Conservation (phyloP, 148 eudicot species). For the Limonium bicolor region DNA sequence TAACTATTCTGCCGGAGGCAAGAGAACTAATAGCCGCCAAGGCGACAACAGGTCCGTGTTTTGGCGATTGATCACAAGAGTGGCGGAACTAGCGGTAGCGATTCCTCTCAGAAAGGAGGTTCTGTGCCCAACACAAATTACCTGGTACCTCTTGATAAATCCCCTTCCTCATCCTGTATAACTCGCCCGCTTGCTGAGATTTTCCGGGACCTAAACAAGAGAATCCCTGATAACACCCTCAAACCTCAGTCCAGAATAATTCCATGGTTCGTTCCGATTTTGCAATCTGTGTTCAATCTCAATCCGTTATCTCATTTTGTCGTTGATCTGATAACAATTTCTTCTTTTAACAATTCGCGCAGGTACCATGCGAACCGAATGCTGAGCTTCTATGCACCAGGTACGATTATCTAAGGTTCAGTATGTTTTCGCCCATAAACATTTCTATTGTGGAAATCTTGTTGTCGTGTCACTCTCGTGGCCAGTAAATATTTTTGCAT, state of each 20-base stretch:
- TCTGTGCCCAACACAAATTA: slow-evolving; percentile 55
- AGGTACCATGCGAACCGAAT: slow-evolving; percentile 96
- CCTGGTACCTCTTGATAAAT: slow-evolving; percentile 70
- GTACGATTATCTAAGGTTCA: slow-evolving; percentile 25
- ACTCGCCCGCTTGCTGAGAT: slow-evolving; percentile 86
- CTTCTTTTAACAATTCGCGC: background rate
- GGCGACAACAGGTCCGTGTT: too few relatives aligned
- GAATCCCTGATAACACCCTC: slow-evolving; percentile 68
- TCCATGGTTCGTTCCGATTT: slow-evolving; percentile 34
- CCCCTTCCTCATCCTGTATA: slow-evolving; percentile 53
- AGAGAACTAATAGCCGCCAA: too few relatives aligned
- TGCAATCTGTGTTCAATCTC: background rate
- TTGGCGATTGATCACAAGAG: slow-evolving; percentile 21
- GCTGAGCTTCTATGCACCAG: slow-evolving; percentile 97
- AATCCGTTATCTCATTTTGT: background rate
- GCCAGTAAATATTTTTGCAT: too few relatives aligned
- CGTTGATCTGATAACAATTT: slow-evolving; percentile 6
- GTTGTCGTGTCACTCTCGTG: too few relatives aligned
- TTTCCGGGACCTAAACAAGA: slow-evolving; percentile 78
- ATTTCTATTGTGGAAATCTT: too few relatives aligned
- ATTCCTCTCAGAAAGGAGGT: slow-evolving; percentile 13
- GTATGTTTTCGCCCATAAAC: too few relatives aligned
- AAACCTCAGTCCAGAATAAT: slow-evolving; percentile 31
- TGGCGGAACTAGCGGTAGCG: slow-evolving; percentile 8
- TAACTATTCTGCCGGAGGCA: too few relatives aligned